These are phyloP conservation scores for Zalaria obscura DNA, from an alignment of 2,329 filamentous ascomycete species.

Conservation along the genomic window DNA sequence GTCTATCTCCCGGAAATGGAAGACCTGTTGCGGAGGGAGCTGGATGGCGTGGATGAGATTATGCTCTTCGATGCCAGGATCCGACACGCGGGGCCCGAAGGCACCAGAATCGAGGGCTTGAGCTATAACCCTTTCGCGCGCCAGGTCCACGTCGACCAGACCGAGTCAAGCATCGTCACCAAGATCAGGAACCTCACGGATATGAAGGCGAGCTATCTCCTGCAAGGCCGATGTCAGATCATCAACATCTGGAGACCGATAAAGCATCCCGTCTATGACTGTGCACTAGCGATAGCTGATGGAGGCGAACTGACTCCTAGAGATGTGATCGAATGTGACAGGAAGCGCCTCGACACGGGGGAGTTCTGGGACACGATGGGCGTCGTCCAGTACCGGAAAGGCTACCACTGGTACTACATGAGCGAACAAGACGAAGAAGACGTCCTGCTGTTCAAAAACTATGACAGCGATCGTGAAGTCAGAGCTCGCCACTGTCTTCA, in stretches of 20 bases:
- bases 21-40: slow-evolving; percentile 9
- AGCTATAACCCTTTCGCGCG: slow-evolving; percentile 15
- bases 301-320: slow-evolving; percentile 8
- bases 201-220: slow-evolving; percentile 13
- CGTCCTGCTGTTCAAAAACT: slow-evolving; percentile 14
- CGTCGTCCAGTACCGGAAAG: slow-evolving; percentile 12
- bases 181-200: slow-evolving; percentile 13
- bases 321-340: slow-evolving; percentile 12
- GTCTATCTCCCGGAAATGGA: slow-evolving; percentile 10
- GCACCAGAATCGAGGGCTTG: slow-evolving; percentile 10
- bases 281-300: slow-evolving; percentile 14
- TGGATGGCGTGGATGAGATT: slow-evolving; percentile 13
- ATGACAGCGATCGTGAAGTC: slow-evolving; percentile 11
- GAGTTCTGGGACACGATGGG: slow-evolving; percentile 13
- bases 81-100: slow-evolving; percentile 10
- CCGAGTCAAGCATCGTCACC: slow-evolving; percentile 11
- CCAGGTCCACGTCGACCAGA: slow-evolving; percentile 16
- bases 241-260: slow-evolving; percentile 10
- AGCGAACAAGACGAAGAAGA: slow-evolving; percentile 11
- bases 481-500: slow-evolving; percentile 10
- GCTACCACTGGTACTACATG: slow-evolving; percentile 15
- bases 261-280: slow-evolving; percentile 12
- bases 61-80: slow-evolving; percentile 13
- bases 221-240: slow-evolving; percentile 9
- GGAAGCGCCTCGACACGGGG: slow-evolving; percentile 7